A percentile compares a stretch with the other conserved stretches of the same genome.
These are phyloP conservation scores for Austroboletus eburneus DNA, from an alignment of 768 basidiomycete species.

Conservation along the genomic window DNA sequence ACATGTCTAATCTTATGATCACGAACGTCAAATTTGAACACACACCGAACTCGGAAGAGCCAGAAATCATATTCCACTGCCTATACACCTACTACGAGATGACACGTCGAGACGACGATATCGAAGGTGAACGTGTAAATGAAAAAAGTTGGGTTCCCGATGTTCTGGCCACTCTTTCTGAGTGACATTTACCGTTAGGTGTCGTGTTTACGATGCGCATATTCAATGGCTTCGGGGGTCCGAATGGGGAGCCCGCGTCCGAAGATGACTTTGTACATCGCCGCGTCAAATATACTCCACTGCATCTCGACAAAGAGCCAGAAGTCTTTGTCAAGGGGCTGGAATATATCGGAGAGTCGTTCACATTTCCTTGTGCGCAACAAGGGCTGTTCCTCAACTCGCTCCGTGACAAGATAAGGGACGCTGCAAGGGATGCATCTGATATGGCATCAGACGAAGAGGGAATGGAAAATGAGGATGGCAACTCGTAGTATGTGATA, in stretches of 20 bases:
- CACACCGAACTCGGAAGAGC: constrained; percentile 18
- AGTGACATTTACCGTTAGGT: constrained; percentile 34
- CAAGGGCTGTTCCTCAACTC: constrained; percentile 64
- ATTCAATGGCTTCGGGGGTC: constrained; percentile 35
- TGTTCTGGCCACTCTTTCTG: constrained; percentile 2
- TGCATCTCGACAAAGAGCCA: constrained; percentile 59
- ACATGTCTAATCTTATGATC: constrained; percentile 76
- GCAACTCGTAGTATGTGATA: constrained; percentile 3
- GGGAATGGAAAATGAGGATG: constrained; percentile 25
- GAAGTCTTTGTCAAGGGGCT: constrained; percentile 53
- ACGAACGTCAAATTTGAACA: constrained; percentile 51
- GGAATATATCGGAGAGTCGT: constrained; percentile 56
- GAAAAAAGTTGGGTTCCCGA: constrained; percentile 29
- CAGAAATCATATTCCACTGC: constrained; percentile 65
- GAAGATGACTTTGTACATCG: constrained; percentile 32
- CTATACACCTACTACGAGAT: constrained; percentile 52
- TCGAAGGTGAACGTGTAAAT: constrained; percentile 31
- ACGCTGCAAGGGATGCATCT: constrained; percentile 26
- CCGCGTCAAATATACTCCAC: constrained; percentile 53
- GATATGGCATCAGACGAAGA: constrained; percentile 25
- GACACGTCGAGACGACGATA: constrained; percentile 27
- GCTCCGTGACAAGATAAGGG: constrained; percentile 48
- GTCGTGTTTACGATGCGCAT: constrained; percentile 57
- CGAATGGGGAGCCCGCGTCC: constrained; percentile 30
- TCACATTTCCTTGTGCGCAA: constrained; percentile 68